Evolutionary conservation across 805 yeast genomes (phyloP).

Genomic region (Myxozyma udenii): DNA sequence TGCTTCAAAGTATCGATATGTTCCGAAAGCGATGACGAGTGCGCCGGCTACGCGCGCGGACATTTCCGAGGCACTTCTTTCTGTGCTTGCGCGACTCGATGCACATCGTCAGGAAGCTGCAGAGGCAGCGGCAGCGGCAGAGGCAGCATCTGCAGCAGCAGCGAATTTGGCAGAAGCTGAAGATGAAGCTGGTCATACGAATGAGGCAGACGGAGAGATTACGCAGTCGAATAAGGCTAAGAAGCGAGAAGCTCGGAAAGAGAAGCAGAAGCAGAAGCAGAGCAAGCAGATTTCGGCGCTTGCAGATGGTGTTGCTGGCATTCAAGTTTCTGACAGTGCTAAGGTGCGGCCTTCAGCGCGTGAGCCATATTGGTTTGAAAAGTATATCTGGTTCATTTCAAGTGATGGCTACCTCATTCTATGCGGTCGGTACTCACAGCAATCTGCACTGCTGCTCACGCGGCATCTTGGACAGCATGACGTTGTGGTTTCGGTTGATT

Average conservation of each 20-base stretch:
- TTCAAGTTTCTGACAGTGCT: not conserved
- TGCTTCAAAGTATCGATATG: conserved; percentile 14
- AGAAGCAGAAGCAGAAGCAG: conserved; percentile 12
- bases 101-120: not conserved
- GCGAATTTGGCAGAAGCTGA: too few relatives aligned
- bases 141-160: too few relatives aligned
- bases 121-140: not conserved
- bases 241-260: conserved; percentile 21
- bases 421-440: conserved; percentile 80
- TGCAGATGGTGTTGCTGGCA: not conserved
- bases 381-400: conserved; percentile 90
- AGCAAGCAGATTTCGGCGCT: not conserved
- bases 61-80: conserved; percentile 21
- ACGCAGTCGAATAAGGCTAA: conserved; percentile 10
- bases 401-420: conserved; percentile 82
- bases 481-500: conserved; percentile 67
- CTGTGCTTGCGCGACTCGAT: conserved; percentile 15
- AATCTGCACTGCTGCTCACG: conserved; percentile 74
- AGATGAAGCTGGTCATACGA: not conserved
- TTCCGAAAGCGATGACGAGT: conserved; percentile 1
- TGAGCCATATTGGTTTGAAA: conserved; percentile 84
- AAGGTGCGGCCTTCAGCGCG: conserved; percentile 1
- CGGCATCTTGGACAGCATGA: conserved; percentile 75
- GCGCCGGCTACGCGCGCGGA: conserved; percentile 26
- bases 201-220: not conserved